Conservation (phyloP, 2,329 filamentous ascomycete genomes). For the Fusarium burgessii region DNA sequence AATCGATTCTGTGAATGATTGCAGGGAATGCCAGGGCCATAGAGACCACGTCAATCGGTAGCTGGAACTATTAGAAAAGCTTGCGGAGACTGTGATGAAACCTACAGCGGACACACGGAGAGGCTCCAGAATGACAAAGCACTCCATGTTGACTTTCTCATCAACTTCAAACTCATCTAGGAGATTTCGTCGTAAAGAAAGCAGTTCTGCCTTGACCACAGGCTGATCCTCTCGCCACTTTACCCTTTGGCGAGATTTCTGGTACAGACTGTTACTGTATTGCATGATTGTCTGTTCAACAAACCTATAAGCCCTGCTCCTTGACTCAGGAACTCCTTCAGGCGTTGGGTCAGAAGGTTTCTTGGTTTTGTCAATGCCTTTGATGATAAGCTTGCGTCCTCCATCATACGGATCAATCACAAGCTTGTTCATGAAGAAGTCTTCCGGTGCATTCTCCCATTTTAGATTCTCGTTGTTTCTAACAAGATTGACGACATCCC, state of each 20-base stretch:
- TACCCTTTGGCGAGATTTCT: conserved; percentile 64
- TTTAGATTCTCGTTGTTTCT: conserved; percentile 50
- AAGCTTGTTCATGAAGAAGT: conserved; percentile 66
- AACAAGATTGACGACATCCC: conserved; percentile 64
- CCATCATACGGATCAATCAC: conserved; percentile 70
- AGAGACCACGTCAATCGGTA: conserved; percentile 76
- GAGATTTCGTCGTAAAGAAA: conserved; percentile 84
- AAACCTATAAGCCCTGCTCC: conserved; percentile 57
- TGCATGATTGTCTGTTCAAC: conserved; percentile 76
- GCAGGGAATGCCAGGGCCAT: conserved; percentile 84
- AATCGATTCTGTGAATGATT: conserved; percentile 86
- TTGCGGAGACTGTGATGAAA: conserved; percentile 22
- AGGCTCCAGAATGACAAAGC: conserved; percentile 81
- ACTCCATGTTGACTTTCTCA: conserved; percentile 58
- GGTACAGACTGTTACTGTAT: conserved; percentile 83
- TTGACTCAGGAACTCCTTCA: conserved; percentile 60
- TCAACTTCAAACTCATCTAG: conserved; percentile 75
- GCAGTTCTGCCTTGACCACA: conserved; percentile 80
- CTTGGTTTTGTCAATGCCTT: conserved; percentile 66
- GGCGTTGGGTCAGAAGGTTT: conserved; percentile 76
- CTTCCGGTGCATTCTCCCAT: conserved; percentile 58
- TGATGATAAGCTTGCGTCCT: conserved; percentile 70
- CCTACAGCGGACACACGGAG: conserved; percentile 80
- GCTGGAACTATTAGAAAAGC: conserved; percentile 54
- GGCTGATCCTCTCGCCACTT: conserved; percentile 77